Conservation (phyloP, 2,329 filamentous ascomycete species). For the Exophiala lecanii-corni region DNA sequence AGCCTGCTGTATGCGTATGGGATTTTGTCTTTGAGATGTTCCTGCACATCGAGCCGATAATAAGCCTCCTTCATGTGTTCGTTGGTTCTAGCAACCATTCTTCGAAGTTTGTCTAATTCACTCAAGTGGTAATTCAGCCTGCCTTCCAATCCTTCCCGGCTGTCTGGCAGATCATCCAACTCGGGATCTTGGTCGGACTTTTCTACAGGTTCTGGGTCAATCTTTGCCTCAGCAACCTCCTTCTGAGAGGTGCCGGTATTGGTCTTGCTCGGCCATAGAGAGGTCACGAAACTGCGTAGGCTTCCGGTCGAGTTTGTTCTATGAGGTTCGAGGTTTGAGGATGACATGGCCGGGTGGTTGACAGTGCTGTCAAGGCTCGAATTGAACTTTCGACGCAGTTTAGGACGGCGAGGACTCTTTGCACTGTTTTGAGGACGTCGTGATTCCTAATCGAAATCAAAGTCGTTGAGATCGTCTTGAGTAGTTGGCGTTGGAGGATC, state of each 20-base stretch:
- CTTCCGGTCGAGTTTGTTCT: slow-evolving; percentile 5
- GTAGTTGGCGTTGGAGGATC: no score
- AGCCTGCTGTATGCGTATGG: slow-evolving; percentile 3
- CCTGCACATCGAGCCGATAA: slow-evolving; percentile 8
- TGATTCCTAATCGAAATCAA: slow-evolving; percentile 1
- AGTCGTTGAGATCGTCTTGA: not conserved
- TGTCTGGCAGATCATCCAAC: slow-evolving; percentile 20
- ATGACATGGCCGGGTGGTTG: not conserved
- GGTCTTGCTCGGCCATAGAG: slow-evolving; percentile 4
- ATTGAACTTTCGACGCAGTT: not conserved
- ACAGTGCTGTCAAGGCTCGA: not conserved
- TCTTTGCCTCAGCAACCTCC: not conserved
- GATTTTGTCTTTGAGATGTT: slow-evolving; percentile 5
- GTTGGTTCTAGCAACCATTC: slow-evolving; percentile 10
- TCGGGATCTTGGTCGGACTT: slow-evolving; percentile 5
- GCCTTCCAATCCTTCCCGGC: slow-evolving; percentile 24
- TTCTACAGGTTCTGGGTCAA: not conserved
- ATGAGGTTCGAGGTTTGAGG: not conserved
- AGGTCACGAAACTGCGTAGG: slow-evolving; percentile 11
- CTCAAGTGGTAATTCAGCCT: slow-evolving; percentile 28
- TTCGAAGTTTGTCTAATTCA: slow-evolving; percentile 19
- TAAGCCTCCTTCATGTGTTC: slow-evolving; percentile 11
- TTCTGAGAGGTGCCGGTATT: slow-evolving; percentile 11
- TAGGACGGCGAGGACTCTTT: not conserved
- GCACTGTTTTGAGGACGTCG: not conserved